A percentile compares a stretch with the other conserved stretches of the same genome.
Conservation (phyloP, 192 early-diverging fungal genomes). For the Backusella circina region DNA sequence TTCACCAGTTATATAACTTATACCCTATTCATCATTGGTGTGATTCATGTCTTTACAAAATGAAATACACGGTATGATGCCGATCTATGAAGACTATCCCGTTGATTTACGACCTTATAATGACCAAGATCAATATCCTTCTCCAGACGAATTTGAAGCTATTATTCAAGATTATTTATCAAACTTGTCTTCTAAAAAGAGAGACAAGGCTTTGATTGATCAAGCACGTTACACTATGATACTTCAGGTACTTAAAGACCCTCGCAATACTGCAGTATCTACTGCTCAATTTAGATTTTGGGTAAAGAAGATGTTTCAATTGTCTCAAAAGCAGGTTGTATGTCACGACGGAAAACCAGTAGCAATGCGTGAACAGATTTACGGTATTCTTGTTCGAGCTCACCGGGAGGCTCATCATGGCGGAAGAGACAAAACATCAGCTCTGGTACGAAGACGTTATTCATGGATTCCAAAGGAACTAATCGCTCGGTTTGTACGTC, state of each 20-base stretch:
- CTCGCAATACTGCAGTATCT: slow-evolving; percentile 45
- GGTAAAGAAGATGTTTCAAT: slow-evolving; percentile 51
- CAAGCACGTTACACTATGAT: slow-evolving; percentile 44
- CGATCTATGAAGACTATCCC: neutral
- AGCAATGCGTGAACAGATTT: slow-evolving; percentile 43
- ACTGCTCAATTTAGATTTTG: slow-evolving; percentile 49
- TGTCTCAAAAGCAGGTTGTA: slow-evolving; percentile 36
- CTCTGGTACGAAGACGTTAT: slow-evolving; percentile 35
- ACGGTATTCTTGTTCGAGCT: slow-evolving; percentile 43
- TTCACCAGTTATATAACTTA: neutral
- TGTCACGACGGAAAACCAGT: slow-evolving; percentile 45
- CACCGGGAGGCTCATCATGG: slow-evolving; percentile 47
- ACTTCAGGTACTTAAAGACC: slow-evolving; percentile 44
- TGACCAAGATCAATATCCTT: slow-evolving; percentile 36
- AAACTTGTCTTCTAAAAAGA: slow-evolving; percentile 43
- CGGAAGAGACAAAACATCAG: slow-evolving; percentile 48
- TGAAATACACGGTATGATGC: slow-evolving; percentile 3
- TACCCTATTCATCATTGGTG: neutral
- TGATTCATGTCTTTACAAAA: neutral
- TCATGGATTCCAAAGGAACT: slow-evolving; percentile 30
- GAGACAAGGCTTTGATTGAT: slow-evolving; percentile 44
- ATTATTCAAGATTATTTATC: slow-evolving; percentile 45
- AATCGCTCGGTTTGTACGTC: slow-evolving; percentile 25
- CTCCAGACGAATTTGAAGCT: slow-evolving; percentile 37
- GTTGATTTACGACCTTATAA: slow-evolving; percentile 13